Evolutionary conservation across 345 rosid genomes (phyloP).

Genomic region (Bretschneidera sinensis): DNA sequence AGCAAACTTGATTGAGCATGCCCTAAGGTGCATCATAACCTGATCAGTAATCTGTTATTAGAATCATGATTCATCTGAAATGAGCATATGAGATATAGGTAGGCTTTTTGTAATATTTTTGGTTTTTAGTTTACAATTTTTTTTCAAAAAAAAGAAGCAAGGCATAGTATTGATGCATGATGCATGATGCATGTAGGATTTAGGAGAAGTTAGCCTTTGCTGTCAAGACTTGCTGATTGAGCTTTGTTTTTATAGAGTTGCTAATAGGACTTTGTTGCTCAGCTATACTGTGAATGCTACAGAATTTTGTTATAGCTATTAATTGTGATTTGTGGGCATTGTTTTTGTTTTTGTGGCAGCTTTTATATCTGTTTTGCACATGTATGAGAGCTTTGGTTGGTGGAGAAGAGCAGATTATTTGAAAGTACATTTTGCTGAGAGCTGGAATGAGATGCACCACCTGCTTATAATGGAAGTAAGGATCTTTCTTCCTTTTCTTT

Average conservation of each 20-base stretch:
- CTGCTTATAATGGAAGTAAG: slow-evolving; percentile 98
- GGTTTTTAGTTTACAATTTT: too few relatives aligned
- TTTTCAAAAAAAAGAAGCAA: too few relatives aligned
- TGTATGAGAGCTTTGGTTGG: slow-evolving; percentile 99
- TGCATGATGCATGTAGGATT: too few relatives aligned
- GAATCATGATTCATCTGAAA: background rate
- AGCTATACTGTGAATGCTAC: background rate
- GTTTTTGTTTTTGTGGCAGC: slow-evolving; percentile 39
- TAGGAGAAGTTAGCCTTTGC: background rate
- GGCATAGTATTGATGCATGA: too few relatives aligned
- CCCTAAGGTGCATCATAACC: too few relatives aligned
- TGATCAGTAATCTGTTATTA: background rate
- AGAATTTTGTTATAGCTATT: background rate
- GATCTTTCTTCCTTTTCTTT: background rate
- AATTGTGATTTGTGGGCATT: slow-evolving; percentile 6
- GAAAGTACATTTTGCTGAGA: slow-evolving; percentile 98
- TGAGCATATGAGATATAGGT: background rate
- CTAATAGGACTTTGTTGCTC: background rate
- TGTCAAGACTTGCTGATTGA: background rate
- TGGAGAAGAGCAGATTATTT: slow-evolving; percentile 97
- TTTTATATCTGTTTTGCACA: slow-evolving; percentile 86
- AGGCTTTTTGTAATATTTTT: background rate
- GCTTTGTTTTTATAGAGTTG: background rate
- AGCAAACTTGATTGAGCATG: background rate
- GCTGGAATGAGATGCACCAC: slow-evolving; percentile 99